A percentile compares a stretch with the other conserved stretches of the same genome.
These are phyloP conservation scores for Mollisiaceae sp. DNA, from an alignment of 2,329 filamentous ascomycete genomes.

Conservation along the genomic window DNA sequence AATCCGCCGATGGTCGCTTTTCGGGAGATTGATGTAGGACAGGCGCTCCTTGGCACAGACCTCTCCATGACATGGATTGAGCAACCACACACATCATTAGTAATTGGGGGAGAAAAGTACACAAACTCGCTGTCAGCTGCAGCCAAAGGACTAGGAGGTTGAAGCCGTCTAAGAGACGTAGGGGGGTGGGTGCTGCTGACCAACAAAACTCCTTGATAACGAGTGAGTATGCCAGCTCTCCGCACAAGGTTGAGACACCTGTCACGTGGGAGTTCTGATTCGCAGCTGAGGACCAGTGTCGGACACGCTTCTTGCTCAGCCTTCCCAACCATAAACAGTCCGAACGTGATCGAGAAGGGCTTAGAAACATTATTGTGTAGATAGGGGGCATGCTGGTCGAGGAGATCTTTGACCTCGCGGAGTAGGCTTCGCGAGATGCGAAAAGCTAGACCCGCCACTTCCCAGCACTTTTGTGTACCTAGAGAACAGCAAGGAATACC, in stretches of 20 bases:
- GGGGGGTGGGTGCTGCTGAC: background rate
- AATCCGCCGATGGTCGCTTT: background rate
- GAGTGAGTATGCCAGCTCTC: background rate
- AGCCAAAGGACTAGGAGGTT: background rate
- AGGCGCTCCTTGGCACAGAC: background rate
- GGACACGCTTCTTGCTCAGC: background rate
- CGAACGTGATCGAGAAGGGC: background rate
- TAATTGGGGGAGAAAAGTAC: background rate
- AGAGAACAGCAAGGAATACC: slow-evolving; percentile 3
- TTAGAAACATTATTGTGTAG: slow-evolving; percentile 3
- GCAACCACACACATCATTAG: background rate
- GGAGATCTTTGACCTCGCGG: background rate
- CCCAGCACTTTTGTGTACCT: background rate
- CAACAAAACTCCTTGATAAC: background rate
- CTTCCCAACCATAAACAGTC: background rate
- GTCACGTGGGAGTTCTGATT: background rate
- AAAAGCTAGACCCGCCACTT: slow-evolving; percentile 1
- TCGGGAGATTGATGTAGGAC: background rate
- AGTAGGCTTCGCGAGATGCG: background rate
- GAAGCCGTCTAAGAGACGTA: background rate
- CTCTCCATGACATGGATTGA: slow-evolving; percentile 5
- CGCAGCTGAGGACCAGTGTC: background rate
- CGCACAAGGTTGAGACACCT: background rate
- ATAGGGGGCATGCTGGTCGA: slow-evolving; percentile 3
- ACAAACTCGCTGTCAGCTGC: background rate